Evolutionary conservation across 1,284 basidiomycete genomes (phyloP), one percentile per base, ranked within the genome.

Genomic region (Sanguinoderma infundibulare): DNA sequence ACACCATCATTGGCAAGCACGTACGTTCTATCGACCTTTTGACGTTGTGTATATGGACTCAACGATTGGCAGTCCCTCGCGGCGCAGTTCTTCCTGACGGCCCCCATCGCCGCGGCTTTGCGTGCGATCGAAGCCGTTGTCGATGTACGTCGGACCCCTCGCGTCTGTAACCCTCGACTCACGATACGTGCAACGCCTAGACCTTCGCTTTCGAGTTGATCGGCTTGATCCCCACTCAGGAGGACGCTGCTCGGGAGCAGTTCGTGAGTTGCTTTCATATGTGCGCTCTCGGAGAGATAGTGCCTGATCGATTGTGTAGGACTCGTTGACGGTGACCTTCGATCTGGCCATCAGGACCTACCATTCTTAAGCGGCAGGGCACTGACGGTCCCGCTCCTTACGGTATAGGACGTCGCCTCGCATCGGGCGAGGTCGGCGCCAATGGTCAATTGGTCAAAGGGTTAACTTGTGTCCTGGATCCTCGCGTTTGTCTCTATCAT

Each of bases 1-100:
- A 17, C 24, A 56, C 42, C 14, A 49, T 57, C 47, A 39, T 50
- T 28, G 46, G 36, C 55, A 50, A 57, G 55, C 36, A 57, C 12
- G 55, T 57, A 39, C 12, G 49, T 51, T 6, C 12, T 32, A 6
- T 24, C n/a, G 3, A 9, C 7, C 9, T 2, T 17, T n/a, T 3
- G 2, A n/a, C 3, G 3, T 8, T 15, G 7, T 8, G 34, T n/a
- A 17, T 26, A 15, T 15, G 14, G 4, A 12, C 24, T 24, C 1
- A 24, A 8, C 22, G 24, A 2, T 26, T n/a, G 1, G 17, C 26
- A 57, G 55, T 24, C 30, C 20, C 24, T 57, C 35, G 46, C 36
- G 10, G 36, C 34, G 1, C 5, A 9, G 36, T 57, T 39, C 55
- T 39, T 34, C 40, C 12, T 50, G 10, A 50, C 26, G 26, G 47